Percentiles rank a stretch among this genome's conserved stretches.
These are phyloP conservation scores for Ophiobolus disseminans DNA, from an alignment of 2,329 filamentous ascomycete genomes.

Conservation along the genomic window DNA sequence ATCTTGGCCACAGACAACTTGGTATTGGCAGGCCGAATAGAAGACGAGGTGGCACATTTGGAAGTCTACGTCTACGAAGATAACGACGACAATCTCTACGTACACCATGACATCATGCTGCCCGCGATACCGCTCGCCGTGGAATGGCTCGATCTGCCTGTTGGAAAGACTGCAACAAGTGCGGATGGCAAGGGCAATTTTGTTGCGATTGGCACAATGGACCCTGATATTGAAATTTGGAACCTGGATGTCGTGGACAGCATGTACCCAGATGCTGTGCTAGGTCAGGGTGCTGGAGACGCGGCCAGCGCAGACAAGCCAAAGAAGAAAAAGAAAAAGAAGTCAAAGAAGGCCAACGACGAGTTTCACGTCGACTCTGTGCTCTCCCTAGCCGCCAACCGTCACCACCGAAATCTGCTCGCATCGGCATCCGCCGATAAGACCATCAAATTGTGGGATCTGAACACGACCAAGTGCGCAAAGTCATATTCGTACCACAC, in stretches of 20 bases:
- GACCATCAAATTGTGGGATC: constrained; percentile 97
- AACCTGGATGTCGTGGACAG: constrained; percentile 94
- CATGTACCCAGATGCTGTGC: constrained; percentile 97
- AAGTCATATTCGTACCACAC: constrained; percentile 96
- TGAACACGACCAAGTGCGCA: constrained; percentile 89
- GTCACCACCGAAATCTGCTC: constrained; percentile 90
- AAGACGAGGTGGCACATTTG: constrained; percentile 95
- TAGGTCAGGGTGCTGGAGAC: constrained; percentile 70
- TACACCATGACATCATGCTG: constrained; percentile 99
- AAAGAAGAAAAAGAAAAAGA: constrained; percentile 90
- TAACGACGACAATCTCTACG: constrained; percentile 92
- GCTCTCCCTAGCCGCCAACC: constrained; percentile 87
- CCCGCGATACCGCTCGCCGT: constrained; percentile 94
- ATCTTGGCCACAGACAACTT: constrained; percentile 93
- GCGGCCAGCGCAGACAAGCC: constrained; percentile 64
- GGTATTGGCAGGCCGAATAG: constrained; percentile 88
- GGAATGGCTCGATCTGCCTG: constrained; percentile 94
- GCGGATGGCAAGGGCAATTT: constrained; percentile 81
- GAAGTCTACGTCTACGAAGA: constrained; percentile 99
- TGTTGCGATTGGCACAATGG: constrained; percentile 94
- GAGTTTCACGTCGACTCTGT: constrained; percentile 94
- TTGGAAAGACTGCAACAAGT: constrained; percentile 64
- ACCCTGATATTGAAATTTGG: constrained; percentile 98
- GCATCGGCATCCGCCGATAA: constrained; percentile 95
- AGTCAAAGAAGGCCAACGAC: constrained; percentile 85